phyloP scores from a whole-genome alignment of 2,329 filamentous ascomycete genomes.

The Ophiocordyceps camponoti-rufipedis region DNA sequence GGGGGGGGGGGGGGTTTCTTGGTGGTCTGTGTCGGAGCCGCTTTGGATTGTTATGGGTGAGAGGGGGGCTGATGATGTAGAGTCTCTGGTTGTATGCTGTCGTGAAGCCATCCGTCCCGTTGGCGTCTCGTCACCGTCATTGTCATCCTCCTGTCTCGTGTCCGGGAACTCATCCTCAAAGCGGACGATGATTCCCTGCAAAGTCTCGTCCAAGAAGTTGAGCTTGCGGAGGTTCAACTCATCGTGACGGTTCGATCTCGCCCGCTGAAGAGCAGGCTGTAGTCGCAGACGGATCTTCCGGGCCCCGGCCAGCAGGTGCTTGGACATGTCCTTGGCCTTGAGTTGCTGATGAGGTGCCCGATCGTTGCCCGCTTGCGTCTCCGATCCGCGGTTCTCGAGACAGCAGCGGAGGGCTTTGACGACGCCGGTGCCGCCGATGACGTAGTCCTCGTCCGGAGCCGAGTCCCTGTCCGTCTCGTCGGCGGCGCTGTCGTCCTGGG shows the following conservation, averaged over 20 bases:
- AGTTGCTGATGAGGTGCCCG: slow-evolving; percentile 21
- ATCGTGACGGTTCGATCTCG: slow-evolving; percentile 47
- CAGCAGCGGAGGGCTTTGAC: slow-evolving; percentile 88
- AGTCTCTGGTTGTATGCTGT: background rate
- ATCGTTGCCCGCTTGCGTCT: slow-evolving; percentile 22
- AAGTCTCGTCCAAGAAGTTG: slow-evolving; percentile 71
- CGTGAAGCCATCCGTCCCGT: background rate
- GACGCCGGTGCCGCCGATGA: slow-evolving; percentile 87
- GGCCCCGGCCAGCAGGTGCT: slow-evolving; percentile 70
- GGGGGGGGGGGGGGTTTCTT: slow-evolving; percentile 9
- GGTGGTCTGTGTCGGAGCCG: slow-evolving; percentile 26
- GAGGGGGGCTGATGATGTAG: slow-evolving; percentile 4
- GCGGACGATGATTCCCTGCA: slow-evolving; percentile 80
- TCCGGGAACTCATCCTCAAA: slow-evolving; percentile 96
- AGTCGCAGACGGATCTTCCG: slow-evolving; percentile 73
- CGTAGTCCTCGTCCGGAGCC: slow-evolving; percentile 81
- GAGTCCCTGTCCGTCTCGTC: slow-evolving; percentile 47
- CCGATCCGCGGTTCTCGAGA: slow-evolving; percentile 56
- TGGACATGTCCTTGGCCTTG: slow-evolving; percentile 84
- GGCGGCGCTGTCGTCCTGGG: slow-evolving; percentile 18
- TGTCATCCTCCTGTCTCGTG: slow-evolving; percentile 33
- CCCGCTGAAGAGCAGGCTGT: slow-evolving; percentile 66
- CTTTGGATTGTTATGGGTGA: slow-evolving; percentile 22
- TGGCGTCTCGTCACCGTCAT: slow-evolving; percentile 6
- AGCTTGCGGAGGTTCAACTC: slow-evolving; percentile 68